A percentile compares a stretch with the other conserved stretches of the same genome.
These are phyloP conservation scores for Nephelium lappaceum DNA, from an alignment of 345 rosid species.

Conservation along the genomic window DNA sequence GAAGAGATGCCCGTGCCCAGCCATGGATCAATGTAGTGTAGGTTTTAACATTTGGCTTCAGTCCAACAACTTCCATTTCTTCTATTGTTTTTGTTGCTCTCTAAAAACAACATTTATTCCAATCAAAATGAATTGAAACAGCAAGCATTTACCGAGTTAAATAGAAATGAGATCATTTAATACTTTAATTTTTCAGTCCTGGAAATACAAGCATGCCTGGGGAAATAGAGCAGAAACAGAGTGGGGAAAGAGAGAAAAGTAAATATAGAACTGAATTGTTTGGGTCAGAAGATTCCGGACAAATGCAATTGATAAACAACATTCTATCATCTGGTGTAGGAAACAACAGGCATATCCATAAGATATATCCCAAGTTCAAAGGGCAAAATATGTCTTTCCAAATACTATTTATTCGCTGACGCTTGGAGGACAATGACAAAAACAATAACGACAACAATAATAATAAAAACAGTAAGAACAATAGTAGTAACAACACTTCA, in stretches of 20 bases:
- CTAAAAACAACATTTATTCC: slow-evolving; percentile 38
- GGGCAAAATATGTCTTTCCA: neutral
- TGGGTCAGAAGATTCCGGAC: neutral
- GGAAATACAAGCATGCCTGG: too few species aligned
- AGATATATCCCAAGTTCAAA: neutral
- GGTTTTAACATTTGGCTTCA: slow-evolving; percentile 84
- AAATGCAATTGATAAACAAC: neutral
- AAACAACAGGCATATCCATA: slow-evolving; percentile 9
- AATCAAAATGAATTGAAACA: slow-evolving; percentile 3
- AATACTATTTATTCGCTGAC: neutral
- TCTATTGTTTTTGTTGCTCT: slow-evolving; percentile 66
- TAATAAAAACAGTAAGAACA: neutral
- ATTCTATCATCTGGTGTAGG: neutral
- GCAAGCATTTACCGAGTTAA: too few species aligned
- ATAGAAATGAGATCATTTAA: too few species aligned
- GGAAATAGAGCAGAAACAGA: neutral
- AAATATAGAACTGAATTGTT: neutral
- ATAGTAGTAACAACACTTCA: neutral
- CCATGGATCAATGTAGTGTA: slow-evolving; percentile 90
- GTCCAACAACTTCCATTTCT: slow-evolving; percentile 71
- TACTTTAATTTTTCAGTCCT: too few species aligned
- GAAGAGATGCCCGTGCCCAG: slow-evolving; percentile 94
- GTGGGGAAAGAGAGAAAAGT: too few species aligned
- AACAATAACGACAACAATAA: neutral
- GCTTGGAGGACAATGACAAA: neutral